Percentiles rank a stretch among this genome's conserved stretches.
Conservation (phyloP, 768 basidiomycete species). For the Podaxis rugospora region DNA sequence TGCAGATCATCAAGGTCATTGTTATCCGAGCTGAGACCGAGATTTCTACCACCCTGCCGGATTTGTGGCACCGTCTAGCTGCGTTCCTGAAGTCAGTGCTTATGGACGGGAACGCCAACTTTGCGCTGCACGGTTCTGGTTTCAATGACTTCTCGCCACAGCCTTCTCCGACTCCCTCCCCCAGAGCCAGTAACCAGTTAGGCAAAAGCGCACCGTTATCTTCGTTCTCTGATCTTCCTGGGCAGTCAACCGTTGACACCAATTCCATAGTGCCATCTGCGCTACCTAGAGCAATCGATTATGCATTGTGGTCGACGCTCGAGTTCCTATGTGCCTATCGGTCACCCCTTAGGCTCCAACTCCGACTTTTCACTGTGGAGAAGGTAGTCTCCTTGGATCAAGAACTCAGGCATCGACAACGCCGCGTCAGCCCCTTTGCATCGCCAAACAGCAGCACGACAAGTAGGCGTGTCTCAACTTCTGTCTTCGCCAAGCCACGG, state of each 20-base stretch:
- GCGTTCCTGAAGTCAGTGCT: constrained; percentile 47
- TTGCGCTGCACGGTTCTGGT: constrained; percentile 35
- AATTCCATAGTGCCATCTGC: constrained; percentile 16
- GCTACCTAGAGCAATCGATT: constrained; percentile 62
- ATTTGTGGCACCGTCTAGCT: constrained; percentile 63
- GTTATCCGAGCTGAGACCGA: constrained; percentile 60
- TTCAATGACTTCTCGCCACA: constrained; percentile 37
- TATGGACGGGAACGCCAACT: constrained; percentile 56
- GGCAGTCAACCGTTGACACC: constrained; percentile 18
- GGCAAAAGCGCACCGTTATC: constrained; percentile 24
- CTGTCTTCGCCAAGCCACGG: constrained; percentile 56
- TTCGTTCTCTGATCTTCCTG: constrained; percentile 23
- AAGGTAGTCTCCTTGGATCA: constrained; percentile 52
- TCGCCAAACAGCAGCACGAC: constrained; percentile 19
- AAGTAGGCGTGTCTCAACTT: constrained; percentile 42
- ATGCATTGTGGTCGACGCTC: constrained; percentile 66
- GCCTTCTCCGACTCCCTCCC: constrained; percentile 50
- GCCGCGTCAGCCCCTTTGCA: constrained; percentile 17
- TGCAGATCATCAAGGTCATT: constrained; percentile 69
- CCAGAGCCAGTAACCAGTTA: constrained; percentile 40
- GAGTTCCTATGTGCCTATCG: constrained; percentile 62
- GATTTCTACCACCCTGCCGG: constrained; percentile 47
- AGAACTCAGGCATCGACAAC: constrained; percentile 35
- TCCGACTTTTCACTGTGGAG: constrained; percentile 63
- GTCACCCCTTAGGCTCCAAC: constrained; percentile 58